Conservation (phyloP, 129 eudicot genomes). For the Artemisia argyi region DNA sequence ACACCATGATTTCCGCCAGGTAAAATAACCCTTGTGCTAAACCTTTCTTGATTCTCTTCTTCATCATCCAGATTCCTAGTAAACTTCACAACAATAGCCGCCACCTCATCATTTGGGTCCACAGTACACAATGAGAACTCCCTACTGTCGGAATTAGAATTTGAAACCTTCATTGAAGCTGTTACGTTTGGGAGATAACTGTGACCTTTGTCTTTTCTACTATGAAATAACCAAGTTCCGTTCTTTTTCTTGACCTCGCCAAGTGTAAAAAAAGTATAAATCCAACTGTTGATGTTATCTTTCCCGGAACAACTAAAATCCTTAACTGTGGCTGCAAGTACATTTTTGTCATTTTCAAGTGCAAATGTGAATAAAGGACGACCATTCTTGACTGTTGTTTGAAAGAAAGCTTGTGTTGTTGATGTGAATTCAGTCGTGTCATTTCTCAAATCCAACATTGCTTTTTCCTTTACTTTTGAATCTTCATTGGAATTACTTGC, state of each 20-base stretch:
- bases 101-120: slow-evolving; percentile 57
- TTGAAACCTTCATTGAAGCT: slow-evolving; percentile 80
- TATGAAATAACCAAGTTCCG: slow-evolving; percentile 54
- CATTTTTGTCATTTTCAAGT: slow-evolving; percentile 22
- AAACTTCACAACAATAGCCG: slow-evolving; percentile 70
- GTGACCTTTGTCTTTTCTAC: slow-evolving; percentile 46
- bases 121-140: slow-evolving; percentile 64
- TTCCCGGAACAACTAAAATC: slow-evolving; percentile 48
- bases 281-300: slow-evolving; percentile 45
- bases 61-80: slow-evolving; percentile 22
- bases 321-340: slow-evolving; percentile 41
- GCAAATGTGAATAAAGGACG: slow-evolving; percentile 36
- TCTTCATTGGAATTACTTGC: slow-evolving; percentile 32
- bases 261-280: slow-evolving; percentile 70
- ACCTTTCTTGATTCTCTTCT: slow-evolving; percentile 24
- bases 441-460: slow-evolving; percentile 27
- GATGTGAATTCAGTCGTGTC: slow-evolving; percentile 21
- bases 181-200: slow-evolving; percentile 51
- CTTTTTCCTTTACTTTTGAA: slow-evolving; percentile 19
- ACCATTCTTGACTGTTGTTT: slow-evolving; percentile 28
- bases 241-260: slow-evolving; percentile 72
- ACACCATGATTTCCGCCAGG: slow-evolving; percentile 79
- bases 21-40: slow-evolving; percentile 57
- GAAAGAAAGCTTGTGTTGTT: slow-evolving; percentile 32
- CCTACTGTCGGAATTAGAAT: slow-evolving; percentile 36